phyloP scores from a whole-genome alignment of 352 stramenopile species.

The Globisporangium ultimum region DNA sequence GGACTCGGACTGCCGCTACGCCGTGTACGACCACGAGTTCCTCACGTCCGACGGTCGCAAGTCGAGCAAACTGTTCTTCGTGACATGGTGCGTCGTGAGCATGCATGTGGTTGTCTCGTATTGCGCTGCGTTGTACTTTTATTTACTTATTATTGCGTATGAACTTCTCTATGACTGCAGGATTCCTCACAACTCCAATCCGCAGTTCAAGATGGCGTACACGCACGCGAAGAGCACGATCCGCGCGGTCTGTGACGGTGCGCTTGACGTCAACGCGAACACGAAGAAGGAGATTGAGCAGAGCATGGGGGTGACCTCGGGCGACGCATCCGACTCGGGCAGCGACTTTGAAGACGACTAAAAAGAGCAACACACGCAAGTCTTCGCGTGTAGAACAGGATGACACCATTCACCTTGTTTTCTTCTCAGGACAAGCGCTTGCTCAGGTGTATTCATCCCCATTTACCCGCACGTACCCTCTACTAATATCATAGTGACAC shows the following conservation, averaged over 20 bases:
- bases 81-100: slow-evolving; percentile 54
- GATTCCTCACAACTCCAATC: slow-evolving; percentile 79
- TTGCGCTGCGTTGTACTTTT: neutral
- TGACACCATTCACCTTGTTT: too few relatives aligned
- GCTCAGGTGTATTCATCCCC: too few relatives aligned
- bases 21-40: slow-evolving; percentile 87
- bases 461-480: too few relatives aligned
- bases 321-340: slow-evolving; percentile 73
- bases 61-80: slow-evolving; percentile 86
- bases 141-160: neutral
- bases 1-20: slow-evolving; percentile 83
- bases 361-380: neutral
- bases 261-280: slow-evolving; percentile 75
- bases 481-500: too few relatives aligned
- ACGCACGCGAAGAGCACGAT: slow-evolving; percentile 85
- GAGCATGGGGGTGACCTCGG: slow-evolving; percentile 55
- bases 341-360: slow-evolving; percentile 83
- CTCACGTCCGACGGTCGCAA: slow-evolving; percentile 73
- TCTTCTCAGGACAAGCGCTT: too few relatives aligned
- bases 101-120: neutral
- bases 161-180: slow-evolving; percentile 15
- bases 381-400: neutral
- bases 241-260: slow-evolving; percentile 71
- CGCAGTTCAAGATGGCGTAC: slow-evolving; percentile 87
- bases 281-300: slow-evolving; percentile 70